Evolutionary conservation across 495 filamentous ascomycete genomes (phyloP).

Genomic region (Penicillium malachiteum): DNA sequence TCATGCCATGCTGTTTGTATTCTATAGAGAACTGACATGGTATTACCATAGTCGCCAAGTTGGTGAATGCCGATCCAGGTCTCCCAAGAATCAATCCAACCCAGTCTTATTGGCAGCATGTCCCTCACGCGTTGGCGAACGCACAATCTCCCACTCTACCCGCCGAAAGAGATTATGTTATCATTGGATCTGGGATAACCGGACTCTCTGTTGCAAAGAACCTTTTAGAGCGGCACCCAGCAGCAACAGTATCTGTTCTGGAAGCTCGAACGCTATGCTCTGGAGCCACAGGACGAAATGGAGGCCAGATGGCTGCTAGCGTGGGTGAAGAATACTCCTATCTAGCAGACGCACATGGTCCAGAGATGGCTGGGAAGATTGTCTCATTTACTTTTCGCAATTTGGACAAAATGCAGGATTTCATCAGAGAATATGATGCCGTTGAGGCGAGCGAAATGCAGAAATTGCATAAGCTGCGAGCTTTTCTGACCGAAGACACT

Average conservation of each 20-base stretch:
- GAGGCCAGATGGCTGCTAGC: constrained; percentile 37
- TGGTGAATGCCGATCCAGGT: constrained; percentile 32
- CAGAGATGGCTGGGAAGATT: constrained; percentile 29
- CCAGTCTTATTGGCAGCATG: constrained; percentile 68
- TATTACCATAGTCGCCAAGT: constrained; percentile 10
- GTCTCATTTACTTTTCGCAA: constrained; percentile 31
- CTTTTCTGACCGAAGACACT: constrained; percentile 24
- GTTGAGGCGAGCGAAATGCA: constrained; percentile 27
- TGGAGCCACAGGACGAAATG: constrained; percentile 71
- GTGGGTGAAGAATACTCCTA: constrained; percentile 32
- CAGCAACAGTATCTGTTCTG: constrained; percentile 37
- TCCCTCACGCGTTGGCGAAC: constrained; percentile 56
- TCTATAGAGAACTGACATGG: background rate
- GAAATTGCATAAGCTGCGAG: constrained; percentile 28
- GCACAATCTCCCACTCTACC: constrained; percentile 48
- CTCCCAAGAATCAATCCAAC: constrained; percentile 60
- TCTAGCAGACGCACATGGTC: constrained; percentile 21
- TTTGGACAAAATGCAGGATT: constrained; percentile 27
- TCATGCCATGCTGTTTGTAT: background rate
- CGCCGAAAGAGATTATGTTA: constrained; percentile 50
- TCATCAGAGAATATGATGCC: constrained; percentile 26
- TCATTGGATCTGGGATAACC: constrained; percentile 72
- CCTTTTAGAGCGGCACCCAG: constrained; percentile 40
- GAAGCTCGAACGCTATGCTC: constrained; percentile 79
- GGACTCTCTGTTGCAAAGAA: constrained; percentile 61